Evolutionary conservation across 2,329 filamentous ascomycete genomes (phyloP).

Genomic region (Aspergillus japonicus): DNA sequence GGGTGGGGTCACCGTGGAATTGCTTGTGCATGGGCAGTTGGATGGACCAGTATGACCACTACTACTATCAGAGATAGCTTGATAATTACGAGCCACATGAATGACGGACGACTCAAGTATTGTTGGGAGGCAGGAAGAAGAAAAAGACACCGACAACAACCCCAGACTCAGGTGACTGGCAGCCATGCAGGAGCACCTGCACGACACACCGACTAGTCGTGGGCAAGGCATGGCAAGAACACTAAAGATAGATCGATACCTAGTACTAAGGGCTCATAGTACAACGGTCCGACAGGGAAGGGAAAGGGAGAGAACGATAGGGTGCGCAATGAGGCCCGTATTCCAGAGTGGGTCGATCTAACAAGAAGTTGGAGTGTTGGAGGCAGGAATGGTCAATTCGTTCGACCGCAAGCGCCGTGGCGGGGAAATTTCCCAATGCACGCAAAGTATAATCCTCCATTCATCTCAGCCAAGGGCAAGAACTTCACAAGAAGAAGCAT

Average conservation of each 20-base stretch:
- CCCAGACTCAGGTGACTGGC: slow-evolving; percentile 12
- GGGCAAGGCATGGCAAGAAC: background rate
- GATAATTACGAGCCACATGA: background rate
- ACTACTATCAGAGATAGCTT: background rate
- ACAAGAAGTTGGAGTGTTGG: background rate
- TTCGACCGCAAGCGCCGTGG: slow-evolving; percentile 19
- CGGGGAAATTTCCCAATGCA: slow-evolving; percentile 11
- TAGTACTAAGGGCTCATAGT: too few relatives aligned
- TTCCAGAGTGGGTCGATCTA: background rate
- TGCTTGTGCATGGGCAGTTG: background rate
- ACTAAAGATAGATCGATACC: slow-evolving; percentile 3
- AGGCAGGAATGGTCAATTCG: slow-evolving; percentile 12
- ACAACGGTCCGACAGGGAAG: slow-evolving; percentile 2
- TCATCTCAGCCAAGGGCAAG: too few relatives aligned
- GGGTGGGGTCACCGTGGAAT: background rate
- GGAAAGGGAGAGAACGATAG: background rate
- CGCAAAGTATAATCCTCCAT: slow-evolving; percentile 2
- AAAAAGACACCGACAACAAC: slow-evolving; percentile 1
- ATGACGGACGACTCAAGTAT: background rate
- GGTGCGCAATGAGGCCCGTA: background rate
- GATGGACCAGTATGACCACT: background rate
- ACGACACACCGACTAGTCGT: slow-evolving; percentile 1
- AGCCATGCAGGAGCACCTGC: slow-evolving; percentile 11
- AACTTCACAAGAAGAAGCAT: too few relatives aligned
- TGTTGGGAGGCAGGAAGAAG: background rate